Percentiles rank a stretch among this genome's conserved stretches.
phyloP scores from a whole-genome alignment of 352 stramenopile genomes.

The Phytophthora sp. region DNA sequence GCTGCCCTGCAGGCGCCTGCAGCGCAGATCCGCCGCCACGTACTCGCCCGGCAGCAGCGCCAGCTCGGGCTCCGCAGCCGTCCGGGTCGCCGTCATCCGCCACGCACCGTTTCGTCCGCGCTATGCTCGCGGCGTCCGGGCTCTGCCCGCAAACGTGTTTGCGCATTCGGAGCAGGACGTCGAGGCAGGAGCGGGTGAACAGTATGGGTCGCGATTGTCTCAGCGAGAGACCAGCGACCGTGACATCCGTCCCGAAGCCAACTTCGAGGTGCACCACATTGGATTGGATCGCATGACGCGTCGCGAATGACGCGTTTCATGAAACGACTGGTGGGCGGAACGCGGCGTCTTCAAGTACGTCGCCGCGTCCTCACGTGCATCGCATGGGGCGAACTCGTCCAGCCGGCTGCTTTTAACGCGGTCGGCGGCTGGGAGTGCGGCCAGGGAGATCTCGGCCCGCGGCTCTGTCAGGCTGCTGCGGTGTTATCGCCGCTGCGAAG shows the following conservation, averaged over 20 bases:
- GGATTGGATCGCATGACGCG: constrained; percentile 3
- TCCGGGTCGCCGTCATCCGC: background rate
- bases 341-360: background rate
- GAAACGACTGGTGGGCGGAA: constrained; percentile 8
- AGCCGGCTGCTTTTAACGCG: background rate
- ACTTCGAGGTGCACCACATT: background rate
- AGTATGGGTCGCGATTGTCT: background rate
- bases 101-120: background rate
- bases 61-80: constrained; percentile 42
- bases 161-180: background rate
- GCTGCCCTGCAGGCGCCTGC: background rate
- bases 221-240: background rate
- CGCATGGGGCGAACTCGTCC: too few species aligned
- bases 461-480: constrained; percentile 5
- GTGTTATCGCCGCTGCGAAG: constrained; percentile 7
- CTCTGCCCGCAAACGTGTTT: background rate
- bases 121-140: too few species aligned
- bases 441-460: background rate
- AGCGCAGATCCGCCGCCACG: background rate
- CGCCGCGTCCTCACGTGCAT: too few species aligned
- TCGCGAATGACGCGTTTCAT: background rate
- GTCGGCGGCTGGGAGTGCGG: background rate
- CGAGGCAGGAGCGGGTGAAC: constrained; percentile 7
- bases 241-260: background rate
- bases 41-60: constrained; percentile 59